Base-by-base conservation (phyloP, 495 filamentous ascomycete genomes). In the Filosporella fistucella region DNA sequence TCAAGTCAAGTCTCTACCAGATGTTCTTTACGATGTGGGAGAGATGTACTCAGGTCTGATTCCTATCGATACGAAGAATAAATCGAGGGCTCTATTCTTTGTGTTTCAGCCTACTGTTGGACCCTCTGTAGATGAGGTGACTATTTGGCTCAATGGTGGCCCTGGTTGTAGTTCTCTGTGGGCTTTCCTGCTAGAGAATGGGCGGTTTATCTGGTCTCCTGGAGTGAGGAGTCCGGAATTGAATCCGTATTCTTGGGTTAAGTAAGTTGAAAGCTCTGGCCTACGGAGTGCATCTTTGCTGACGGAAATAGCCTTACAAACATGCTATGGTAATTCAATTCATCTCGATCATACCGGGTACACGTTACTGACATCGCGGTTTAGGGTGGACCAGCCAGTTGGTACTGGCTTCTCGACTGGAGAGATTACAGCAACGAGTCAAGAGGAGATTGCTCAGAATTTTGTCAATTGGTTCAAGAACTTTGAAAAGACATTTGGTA, bases 1-100 rank as follows among this genome's bases (percentile, higher is more conserved):
- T 32, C 24, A 45, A 20, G 80, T 85, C 41, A 70, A 83, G 54
- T 77, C 77, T 7, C 67, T 86, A 41, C 82, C 82, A 0, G 76
- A 83, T 20, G 78, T 85, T 3, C 62, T 72, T 35, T 86, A 83
- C 50, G 75, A 86, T 49, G 72, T 84, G 52, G 82, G 82, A n/a
- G 82, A 86, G 52, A 77, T 74, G 4, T 85, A 85, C 48, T 72
- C 82, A 13, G 82, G 82, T 25, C 68, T 81, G 6, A 50, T 86
- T 10, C 68, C 81, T 8, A 82, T 84, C 45, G 57, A 65, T 30
- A 52, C 56, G 3, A 66, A 72, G 14, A 68, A 74, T 50, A 68
- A 67, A 0, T 70, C 72, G 21, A 13, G 50, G 24, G 56, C 69
- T 45, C 60, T 85, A 7, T 84, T 68, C 50, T 86, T 82, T 54